A percentile compares a stretch with the other conserved stretches of the same genome.
Evolutionary conservation across 2,329 filamentous ascomycete species (phyloP).

Genomic region (Trichoderma gracile): DNA sequence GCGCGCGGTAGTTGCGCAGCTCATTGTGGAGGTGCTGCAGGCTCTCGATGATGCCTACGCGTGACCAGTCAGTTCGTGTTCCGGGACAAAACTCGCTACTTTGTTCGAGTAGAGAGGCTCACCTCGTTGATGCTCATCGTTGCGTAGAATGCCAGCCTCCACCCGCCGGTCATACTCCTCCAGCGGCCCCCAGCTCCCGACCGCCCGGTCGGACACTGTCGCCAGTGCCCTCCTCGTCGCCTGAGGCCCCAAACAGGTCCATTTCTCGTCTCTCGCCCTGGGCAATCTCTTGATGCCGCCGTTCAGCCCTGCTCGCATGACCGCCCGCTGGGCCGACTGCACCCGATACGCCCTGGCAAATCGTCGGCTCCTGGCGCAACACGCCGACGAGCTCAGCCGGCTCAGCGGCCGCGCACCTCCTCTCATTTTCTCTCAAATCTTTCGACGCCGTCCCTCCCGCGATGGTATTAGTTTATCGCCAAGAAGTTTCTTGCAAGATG

Average conservation of each 20-base stretch:
- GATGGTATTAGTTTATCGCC: no score
- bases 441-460: no score
- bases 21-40: slow-evolving; percentile 88
- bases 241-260: slow-evolving; percentile 3
- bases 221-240: slow-evolving; percentile 34
- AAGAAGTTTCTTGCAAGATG: accelerated
- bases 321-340: background rate
- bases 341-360: slow-evolving; percentile 14
- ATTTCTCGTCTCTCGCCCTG: background rate
- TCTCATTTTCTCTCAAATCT: slow-evolving; percentile 26
- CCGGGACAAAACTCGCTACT: background rate
- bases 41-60: slow-evolving; percentile 77
- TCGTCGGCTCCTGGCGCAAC: slow-evolving; percentile 8
- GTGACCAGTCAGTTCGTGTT: background rate
- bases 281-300: slow-evolving; percentile 1
- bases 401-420: slow-evolving; percentile 27
- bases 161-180: slow-evolving; percentile 87
- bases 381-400: slow-evolving; percentile 28
- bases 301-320: slow-evolving; percentile 7
- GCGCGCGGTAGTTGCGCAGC: slow-evolving; percentile 71
- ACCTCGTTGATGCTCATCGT: slow-evolving; percentile 92
- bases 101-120: slow-evolving; percentile 26
- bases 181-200: slow-evolving; percentile 65
- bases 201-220: slow-evolving; percentile 31
- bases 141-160: slow-evolving; percentile 67